Evolutionary conservation across 495 filamentous ascomycete genomes (phyloP).

Genomic region (Neurospora intermedia): DNA sequence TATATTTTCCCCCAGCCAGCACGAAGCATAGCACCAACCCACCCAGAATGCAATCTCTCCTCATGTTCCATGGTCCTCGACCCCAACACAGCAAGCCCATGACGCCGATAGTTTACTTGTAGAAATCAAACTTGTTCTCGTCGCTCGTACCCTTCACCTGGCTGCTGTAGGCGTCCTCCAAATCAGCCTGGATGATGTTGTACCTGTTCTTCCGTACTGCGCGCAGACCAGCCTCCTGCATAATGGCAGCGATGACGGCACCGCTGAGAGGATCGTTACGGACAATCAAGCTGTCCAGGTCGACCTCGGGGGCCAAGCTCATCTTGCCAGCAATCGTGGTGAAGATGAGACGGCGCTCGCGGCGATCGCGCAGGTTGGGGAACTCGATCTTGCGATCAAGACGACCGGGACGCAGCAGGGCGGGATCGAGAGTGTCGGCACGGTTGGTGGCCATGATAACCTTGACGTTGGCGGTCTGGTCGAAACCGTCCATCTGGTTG

Average conservation of each 20-base stretch:
- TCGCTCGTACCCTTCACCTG: slow-evolving; percentile 88
- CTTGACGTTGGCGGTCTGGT: slow-evolving; percentile 97
- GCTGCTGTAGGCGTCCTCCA: slow-evolving; percentile 90
- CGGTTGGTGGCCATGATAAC: slow-evolving; percentile 99
- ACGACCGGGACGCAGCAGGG: slow-evolving; percentile 85
- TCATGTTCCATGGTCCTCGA: background rate
- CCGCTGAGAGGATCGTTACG: slow-evolving; percentile 92
- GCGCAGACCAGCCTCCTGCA: slow-evolving; percentile 94
- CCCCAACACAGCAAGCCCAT: background rate
- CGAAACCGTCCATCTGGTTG: slow-evolving; percentile 99
- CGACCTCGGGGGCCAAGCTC: slow-evolving; percentile 91
- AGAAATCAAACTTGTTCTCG: slow-evolving; percentile 67
- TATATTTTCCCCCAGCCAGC: background rate
- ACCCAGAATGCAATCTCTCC: background rate
- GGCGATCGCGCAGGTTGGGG: slow-evolving; percentile 76
- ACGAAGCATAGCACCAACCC: slow-evolving; percentile 1
- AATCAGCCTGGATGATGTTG: slow-evolving; percentile 92
- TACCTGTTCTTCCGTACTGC: slow-evolving; percentile 97
- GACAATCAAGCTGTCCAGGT: slow-evolving; percentile 89
- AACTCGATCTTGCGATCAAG: slow-evolving; percentile 98
- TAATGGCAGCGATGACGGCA: slow-evolving; percentile 94
- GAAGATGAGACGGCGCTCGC: slow-evolving; percentile 94
- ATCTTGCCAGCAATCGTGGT: slow-evolving; percentile 91
- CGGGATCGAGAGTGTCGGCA: slow-evolving; percentile 92
- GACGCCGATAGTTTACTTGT: slow-evolving; percentile 30